Conservation (phyloP, 2,329 filamentous ascomycete species). For the Phialocephala subalpina region DNA sequence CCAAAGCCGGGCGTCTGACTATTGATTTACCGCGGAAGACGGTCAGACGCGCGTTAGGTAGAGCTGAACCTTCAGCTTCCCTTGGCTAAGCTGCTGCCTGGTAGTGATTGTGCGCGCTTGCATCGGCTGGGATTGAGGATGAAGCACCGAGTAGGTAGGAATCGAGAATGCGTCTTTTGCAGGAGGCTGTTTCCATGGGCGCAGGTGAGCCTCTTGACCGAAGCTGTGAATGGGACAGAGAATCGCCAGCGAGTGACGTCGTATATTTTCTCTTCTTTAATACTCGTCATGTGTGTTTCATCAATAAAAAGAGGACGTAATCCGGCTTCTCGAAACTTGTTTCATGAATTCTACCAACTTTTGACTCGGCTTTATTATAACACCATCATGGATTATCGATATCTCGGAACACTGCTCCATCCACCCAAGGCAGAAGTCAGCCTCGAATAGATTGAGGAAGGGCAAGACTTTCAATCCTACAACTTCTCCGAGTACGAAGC, state of each 20-base stretch:
- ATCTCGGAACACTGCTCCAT: neutral
- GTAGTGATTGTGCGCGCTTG: neutral
- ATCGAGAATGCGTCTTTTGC: neutral
- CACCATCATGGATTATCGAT: neutral
- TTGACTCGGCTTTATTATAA: neutral
- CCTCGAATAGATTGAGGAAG: neutral
- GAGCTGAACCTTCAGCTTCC: neutral
- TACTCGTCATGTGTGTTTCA: neutral
- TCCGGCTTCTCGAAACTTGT: neutral
- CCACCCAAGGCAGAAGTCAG: neutral
- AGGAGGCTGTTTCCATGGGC: too few species aligned
- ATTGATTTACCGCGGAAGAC: neutral
- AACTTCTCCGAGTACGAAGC: neutral
- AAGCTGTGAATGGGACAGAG: neutral
- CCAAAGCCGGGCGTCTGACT: neutral
- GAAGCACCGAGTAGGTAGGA: neutral
- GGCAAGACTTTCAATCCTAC: neutral
- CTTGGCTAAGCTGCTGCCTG: neutral
- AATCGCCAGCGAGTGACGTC: neutral
- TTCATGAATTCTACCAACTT: neutral
- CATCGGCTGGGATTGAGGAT: neutral
- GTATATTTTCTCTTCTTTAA: neutral
- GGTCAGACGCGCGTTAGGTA: neutral
- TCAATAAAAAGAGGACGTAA: neutral
- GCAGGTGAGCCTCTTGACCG: neutral